Evolutionary conservation across 2,329 filamentous ascomycete species (phyloP).

Genomic region (Sclerotinia spermophila): DNA sequence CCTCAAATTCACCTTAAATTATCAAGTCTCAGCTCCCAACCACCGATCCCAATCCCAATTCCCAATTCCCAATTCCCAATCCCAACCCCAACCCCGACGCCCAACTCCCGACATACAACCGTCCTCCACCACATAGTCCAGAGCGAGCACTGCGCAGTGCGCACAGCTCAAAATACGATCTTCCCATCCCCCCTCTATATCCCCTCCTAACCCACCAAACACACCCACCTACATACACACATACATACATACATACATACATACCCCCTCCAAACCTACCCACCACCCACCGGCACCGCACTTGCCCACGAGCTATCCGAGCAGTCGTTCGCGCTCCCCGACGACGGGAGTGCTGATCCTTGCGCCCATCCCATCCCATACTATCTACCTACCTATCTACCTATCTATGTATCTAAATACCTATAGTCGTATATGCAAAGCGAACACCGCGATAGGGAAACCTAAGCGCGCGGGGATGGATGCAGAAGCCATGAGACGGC

Average conservation of each 20-base stretch:
- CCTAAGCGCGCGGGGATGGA: too few species aligned
- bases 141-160: background rate
- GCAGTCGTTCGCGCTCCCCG: background rate
- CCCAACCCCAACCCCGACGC: background rate
- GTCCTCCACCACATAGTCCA: background rate
- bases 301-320: background rate
- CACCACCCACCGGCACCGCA: conserved; percentile 1
- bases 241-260: background rate
- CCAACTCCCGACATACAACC: background rate
- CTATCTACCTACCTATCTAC: too few species aligned
- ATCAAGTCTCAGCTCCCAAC: background rate
- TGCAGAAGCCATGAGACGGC: background rate
- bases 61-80: background rate
- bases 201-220: background rate
- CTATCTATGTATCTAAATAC: too few species aligned
- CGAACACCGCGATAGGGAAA: background rate
- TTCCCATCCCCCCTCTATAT: background rate
- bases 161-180: conserved; percentile 17
- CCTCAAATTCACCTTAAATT: too few species aligned
- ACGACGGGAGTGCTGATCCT: background rate
- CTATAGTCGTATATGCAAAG: too few species aligned
- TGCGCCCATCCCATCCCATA: background rate
- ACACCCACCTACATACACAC: background rate
- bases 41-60: background rate
- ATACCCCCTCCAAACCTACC: background rate